Percentiles rank a stretch among this genome's conserved stretches.
phyloP scores from a whole-genome alignment of 2,329 filamentous ascomycete genomes.

The Graphilbum fragrans region DNA sequence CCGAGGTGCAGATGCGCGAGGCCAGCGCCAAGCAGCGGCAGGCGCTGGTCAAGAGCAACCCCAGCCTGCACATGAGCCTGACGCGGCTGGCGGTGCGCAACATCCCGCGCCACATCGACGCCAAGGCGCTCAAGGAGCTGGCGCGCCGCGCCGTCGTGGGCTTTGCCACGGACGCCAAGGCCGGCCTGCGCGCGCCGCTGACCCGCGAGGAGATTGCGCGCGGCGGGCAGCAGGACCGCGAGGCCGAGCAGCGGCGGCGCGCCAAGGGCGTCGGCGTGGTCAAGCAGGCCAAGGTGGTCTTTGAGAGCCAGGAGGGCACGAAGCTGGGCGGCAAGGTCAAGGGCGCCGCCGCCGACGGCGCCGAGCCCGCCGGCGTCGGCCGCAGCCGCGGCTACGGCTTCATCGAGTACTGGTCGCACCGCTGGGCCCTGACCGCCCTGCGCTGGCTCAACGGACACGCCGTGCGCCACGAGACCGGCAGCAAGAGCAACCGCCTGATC shows the following conservation, averaged over 20 bases:
- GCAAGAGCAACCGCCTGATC: constrained; percentile 74
- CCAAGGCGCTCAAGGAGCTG: constrained; percentile 82
- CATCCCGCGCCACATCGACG: constrained; percentile 68
- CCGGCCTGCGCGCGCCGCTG: constrained; percentile 60
- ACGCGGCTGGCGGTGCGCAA: constrained; percentile 88
- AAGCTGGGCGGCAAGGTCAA: constrained; percentile 49
- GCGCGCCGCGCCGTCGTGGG: constrained; percentile 88
- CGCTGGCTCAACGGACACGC: constrained; percentile 80
- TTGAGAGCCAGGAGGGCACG: constrained; percentile 73
- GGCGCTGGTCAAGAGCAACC: constrained; percentile 82
- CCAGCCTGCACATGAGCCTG: constrained; percentile 74
- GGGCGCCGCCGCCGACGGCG: constrained; percentile 51
- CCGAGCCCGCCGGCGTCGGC: constrained; percentile 37
- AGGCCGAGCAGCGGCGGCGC: constrained; percentile 69
- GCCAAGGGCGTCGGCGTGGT: constrained; percentile 77
- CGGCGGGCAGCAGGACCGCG: constrained; percentile 67
- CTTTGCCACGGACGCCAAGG: constrained; percentile 82
- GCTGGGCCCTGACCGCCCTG: constrained; percentile 88
- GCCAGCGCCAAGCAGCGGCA: constrained; percentile 79
- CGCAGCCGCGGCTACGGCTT: constrained; percentile 91
- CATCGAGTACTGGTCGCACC: constrained; percentile 89
- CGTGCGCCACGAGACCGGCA: constrained; percentile 46
- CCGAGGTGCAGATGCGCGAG: constrained; percentile 80
- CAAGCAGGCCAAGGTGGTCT: constrained; percentile 87
- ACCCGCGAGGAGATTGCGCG: constrained; percentile 82